Conservation (phyloP, 148 eudicot species). For the Amaranthus palmeri region DNA sequence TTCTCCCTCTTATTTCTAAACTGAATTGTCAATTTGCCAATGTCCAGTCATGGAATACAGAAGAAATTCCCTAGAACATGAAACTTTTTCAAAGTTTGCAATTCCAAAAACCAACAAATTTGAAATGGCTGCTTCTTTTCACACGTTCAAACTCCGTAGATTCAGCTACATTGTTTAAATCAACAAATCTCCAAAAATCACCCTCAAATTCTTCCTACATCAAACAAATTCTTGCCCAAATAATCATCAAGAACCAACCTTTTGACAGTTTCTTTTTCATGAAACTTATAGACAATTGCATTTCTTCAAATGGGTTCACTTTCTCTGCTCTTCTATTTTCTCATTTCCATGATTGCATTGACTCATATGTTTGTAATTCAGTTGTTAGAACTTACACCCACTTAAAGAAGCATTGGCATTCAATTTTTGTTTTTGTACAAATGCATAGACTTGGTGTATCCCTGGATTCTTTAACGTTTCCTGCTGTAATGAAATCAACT, state of each 20-base stretch:
- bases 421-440: constrained; percentile 24
- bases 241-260: constrained; percentile 17
- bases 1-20: no score
- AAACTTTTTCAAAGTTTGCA: not conserved
- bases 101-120: not conserved
- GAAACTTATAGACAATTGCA: constrained; percentile 18
- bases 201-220: constrained; percentile 18
- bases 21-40: not conserved
- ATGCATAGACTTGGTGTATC: constrained; percentile 27
- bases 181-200: constrained; percentile 11
- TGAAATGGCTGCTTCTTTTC: constrained; percentile 9
- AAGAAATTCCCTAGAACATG: constrained; percentile 3
- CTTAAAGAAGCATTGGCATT: constrained; percentile 23
- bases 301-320: constrained; percentile 21
- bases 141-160: constrained; percentile 1
- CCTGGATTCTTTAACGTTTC: constrained; percentile 23
- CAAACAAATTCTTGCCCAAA: constrained; percentile 25
- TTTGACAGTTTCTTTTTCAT: constrained; percentile 17
- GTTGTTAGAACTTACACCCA: constrained; percentile 23
- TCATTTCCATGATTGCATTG: constrained; percentile 6
- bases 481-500: constrained; percentile 27
- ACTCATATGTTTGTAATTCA: constrained; percentile 17
- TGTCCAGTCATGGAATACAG: not conserved
- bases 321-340: constrained; percentile 13
- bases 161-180: constrained; percentile 8